Evolutionary conservation across 1,284 basidiomycete species (phyloP).

Genomic region (Cryptococcus jaspeensis): DNA sequence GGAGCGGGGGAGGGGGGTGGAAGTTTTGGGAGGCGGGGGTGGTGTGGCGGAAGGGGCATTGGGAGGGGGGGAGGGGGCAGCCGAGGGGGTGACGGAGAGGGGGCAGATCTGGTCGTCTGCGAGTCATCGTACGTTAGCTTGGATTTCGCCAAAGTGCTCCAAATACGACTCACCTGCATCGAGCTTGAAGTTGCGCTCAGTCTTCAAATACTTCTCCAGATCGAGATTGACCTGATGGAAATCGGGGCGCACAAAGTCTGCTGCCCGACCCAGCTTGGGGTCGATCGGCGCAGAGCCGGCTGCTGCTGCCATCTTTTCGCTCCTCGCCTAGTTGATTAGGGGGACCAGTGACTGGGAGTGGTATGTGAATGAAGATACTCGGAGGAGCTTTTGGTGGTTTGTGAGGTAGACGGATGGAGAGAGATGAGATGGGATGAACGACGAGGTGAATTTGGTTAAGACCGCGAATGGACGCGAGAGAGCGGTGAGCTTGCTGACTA

Average conservation of each 20-base stretch:
- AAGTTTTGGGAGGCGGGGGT: constrained; percentile 82
- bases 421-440: neutral
- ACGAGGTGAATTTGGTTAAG: neutral
- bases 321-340: neutral
- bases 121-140: neutral
- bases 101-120: constrained; percentile 89
- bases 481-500: neutral
- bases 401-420: neutral
- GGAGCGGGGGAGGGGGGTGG: constrained; percentile 74
- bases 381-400: neutral
- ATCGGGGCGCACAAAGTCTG: constrained; percentile 77
- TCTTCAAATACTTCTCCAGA: constrained; percentile 80
- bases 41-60: constrained; percentile 89
- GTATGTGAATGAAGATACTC: no score
- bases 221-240: constrained; percentile 90
- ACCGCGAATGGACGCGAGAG: no score
- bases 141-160: neutral
- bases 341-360: no score
- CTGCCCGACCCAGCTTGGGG: constrained; percentile 34
- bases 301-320: constrained; percentile 21
- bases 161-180: constrained; percentile 69
- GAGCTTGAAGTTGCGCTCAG: constrained; percentile 79
- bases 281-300: constrained; percentile 20
- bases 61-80: constrained; percentile 80
- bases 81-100: constrained; percentile 70